These are phyloP conservation scores for Hygrocybe punicea DNA, from an alignment of 768 basidiomycete species.

Conservation along the genomic window DNA sequence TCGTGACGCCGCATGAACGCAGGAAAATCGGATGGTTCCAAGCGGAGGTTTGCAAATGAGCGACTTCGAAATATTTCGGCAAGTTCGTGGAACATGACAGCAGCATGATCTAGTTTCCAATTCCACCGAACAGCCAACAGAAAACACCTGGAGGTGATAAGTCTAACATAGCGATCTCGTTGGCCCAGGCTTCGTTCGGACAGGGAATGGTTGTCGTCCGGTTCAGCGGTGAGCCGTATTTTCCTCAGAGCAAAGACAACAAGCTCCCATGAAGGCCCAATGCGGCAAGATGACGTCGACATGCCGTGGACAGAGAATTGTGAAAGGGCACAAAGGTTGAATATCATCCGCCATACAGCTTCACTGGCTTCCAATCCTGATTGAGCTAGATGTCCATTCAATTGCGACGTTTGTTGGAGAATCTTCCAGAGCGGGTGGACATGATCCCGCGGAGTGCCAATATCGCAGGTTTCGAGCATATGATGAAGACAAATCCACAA, in stretches of 20 bases:
- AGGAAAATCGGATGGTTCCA: constrained; percentile 64
- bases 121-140: constrained; percentile 71
- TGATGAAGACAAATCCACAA: constrained; percentile 75
- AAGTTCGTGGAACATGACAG: constrained; percentile 57
- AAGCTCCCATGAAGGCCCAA: constrained; percentile 65
- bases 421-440: constrained; percentile 47
- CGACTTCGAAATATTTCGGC: constrained; percentile 73
- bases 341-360: constrained; percentile 64
- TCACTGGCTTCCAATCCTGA: constrained; percentile 55
- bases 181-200: constrained; percentile 41
- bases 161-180: constrained; percentile 67
- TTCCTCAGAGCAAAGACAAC: constrained; percentile 54
- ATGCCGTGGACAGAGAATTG: constrained; percentile 66
- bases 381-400: constrained; percentile 18
- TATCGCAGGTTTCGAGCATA: constrained; percentile 34
- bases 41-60: constrained; percentile 66
- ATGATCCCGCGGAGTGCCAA: constrained; percentile 15
- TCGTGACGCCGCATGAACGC: constrained; percentile 60
- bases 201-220: constrained; percentile 39
- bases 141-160: constrained; percentile 70
- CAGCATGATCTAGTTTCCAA: constrained; percentile 64
- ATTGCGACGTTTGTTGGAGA: constrained; percentile 35
- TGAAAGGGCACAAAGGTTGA: constrained; percentile 67
- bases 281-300: constrained; percentile 31
- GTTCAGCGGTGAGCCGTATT: constrained; percentile 54